Base-by-base conservation (phyloP, 768 basidiomycete species). In the Leccinum ochraceum region DNA sequence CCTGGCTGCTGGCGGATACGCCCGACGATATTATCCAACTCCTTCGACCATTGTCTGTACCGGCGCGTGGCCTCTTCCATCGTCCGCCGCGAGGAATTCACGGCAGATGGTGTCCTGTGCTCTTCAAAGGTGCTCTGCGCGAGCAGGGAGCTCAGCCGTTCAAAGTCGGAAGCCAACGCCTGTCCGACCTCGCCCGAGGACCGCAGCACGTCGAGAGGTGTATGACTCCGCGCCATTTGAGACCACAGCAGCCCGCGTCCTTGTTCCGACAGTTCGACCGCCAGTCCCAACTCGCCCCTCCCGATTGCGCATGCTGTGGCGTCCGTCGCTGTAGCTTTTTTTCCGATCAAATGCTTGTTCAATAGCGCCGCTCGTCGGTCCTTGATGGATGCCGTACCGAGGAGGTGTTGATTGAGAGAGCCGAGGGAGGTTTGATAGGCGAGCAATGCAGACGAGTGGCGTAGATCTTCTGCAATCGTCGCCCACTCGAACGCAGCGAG, bases 191-290 rank as follows among this genome's bases (percentile, higher is more conserved):
- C 60, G 17, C 69, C 50, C 6, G 61, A 17, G 0, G 52, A 62
- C 9, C 67, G 70, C 9, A 75, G 46, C 1, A 28, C 60, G 3
- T 75, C 71, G 4, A 75, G 59, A 4, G 74, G 64, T 7, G 66
- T 69, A 20, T 66, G 68, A 37, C 61, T 69, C 28, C 71, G 69
- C 1, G 66, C 60, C 57, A 75, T 34, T 11, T 73, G 68, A 1
- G 74, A 67, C 74, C 74, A 75, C 30, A 75, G 28, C 3, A 75
- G 36, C 3, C 69, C 67, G 6, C 72, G 66, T 2, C 74, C 73
- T 32, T 75, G 71, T 51, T 74, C 74, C 5, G 78, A 69, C 65
- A 77, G 73, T 52, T 79, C 76, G 8, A 79, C 60, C 44, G 70
- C 74, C 28, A 65, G 56, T 22, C 58, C 60, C 26, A 69, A 42